Percentiles rank a stretch among this genome's conserved stretches.
These are phyloP conservation scores for Lunularia cruciata DNA, from an alignment of 225 moss, liverwort and hornwort species.

Conservation along the genomic window DNA sequence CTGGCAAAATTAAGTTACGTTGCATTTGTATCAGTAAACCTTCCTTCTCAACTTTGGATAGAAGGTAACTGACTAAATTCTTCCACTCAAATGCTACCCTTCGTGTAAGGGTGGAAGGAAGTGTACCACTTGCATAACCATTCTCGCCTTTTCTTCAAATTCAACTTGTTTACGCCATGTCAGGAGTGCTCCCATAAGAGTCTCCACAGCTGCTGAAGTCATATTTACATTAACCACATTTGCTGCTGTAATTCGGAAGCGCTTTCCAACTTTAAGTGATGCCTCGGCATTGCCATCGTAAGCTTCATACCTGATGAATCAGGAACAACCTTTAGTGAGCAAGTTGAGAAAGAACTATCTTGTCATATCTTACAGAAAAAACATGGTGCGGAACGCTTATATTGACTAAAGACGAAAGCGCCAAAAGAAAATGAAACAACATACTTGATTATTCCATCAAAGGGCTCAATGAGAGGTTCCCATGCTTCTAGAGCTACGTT, in stretches of 20 bases:
- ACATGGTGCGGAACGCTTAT: too few relatives aligned
- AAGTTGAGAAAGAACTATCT: not conserved
- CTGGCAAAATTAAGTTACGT: too few relatives aligned
- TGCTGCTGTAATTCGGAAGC: constrained; percentile 84
- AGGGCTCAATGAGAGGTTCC: constrained; percentile 99
- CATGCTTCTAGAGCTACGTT: constrained; percentile 91
- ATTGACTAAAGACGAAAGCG: too few relatives aligned
- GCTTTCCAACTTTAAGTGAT: constrained; percentile 79
- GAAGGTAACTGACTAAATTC: too few relatives aligned
- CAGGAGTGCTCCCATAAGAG: constrained; percentile 67
- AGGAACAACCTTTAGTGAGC: not conserved
- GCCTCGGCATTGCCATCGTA: constrained; percentile 83
- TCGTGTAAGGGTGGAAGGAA: not conserved
- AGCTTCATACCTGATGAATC: constrained; percentile 69
- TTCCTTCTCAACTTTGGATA: too few relatives aligned
- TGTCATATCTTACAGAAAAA: too few relatives aligned
- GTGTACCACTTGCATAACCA: constrained; percentile 78
- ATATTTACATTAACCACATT: constrained; percentile 92
- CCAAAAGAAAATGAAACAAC: constrained; percentile 31
- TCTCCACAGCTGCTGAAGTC: constrained; percentile 83
- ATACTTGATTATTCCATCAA: constrained; percentile 97
- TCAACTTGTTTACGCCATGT: constrained; percentile 93
- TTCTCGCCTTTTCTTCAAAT: constrained; percentile 75
- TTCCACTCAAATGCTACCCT: not conserved
- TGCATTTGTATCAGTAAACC: too few relatives aligned